phyloP scores from a whole-genome alignment of 331 rosid species.

The Spiraea crenata region DNA sequence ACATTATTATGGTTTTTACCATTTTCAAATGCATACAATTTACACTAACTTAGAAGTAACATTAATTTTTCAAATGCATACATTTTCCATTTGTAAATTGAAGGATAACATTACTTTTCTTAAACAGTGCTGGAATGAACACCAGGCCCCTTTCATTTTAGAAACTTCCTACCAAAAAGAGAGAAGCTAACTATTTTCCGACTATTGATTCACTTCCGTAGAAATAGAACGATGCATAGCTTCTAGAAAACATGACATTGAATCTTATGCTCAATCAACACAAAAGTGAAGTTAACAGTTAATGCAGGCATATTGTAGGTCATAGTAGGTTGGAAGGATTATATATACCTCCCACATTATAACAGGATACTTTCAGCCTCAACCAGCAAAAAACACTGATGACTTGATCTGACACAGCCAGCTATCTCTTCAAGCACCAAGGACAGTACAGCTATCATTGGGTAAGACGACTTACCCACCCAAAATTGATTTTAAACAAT shows the following conservation, averaged over 20 bases:
- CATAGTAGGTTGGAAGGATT: background rate
- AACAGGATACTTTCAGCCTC: background rate
- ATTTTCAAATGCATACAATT: background rate
- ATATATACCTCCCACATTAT: background rate
- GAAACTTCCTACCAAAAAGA: background rate
- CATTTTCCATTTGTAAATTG: too few species aligned
- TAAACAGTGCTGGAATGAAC: background rate
- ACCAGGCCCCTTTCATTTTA: background rate
- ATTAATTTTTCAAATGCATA: too few species aligned
- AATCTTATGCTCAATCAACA: background rate
- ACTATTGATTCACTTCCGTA: background rate
- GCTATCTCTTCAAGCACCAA: background rate
- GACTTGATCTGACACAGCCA: background rate
- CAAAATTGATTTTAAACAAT: too few species aligned
- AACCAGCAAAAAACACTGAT: background rate
- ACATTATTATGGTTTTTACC: too few species aligned
- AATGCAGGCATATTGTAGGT: background rate
- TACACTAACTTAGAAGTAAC: background rate
- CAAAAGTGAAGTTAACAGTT: background rate
- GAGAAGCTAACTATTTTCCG: background rate
- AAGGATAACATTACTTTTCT: too few species aligned
- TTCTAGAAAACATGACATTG: background rate
- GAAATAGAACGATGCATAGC: background rate
- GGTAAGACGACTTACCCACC: too few species aligned
- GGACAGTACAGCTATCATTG: too few species aligned